phyloP scores from a whole-genome alignment of 768 basidiomycete species.

The Tulasnella sp. region DNA sequence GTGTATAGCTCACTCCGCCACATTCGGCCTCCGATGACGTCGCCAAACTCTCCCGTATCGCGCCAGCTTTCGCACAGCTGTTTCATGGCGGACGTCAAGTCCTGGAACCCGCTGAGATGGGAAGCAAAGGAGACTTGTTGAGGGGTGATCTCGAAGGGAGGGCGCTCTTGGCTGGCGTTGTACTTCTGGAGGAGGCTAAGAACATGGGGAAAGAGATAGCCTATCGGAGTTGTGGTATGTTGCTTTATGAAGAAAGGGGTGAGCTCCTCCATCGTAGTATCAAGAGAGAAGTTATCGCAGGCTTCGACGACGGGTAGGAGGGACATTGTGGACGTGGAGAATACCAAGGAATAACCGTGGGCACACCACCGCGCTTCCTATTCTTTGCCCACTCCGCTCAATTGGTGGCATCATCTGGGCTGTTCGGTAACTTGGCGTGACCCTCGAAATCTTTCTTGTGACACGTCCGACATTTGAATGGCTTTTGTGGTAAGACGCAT shows the following conservation, averaged over 20 bases:
- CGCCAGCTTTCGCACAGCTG: constrained; percentile 69
- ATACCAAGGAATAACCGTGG: too few species aligned
- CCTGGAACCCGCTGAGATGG: constrained; percentile 23
- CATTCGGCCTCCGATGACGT: constrained; percentile 59
- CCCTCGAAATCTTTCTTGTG: too few species aligned
- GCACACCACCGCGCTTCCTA: too few species aligned
- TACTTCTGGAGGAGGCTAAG: constrained; percentile 23
- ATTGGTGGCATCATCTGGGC: too few species aligned
- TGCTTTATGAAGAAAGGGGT: constrained; percentile 47
- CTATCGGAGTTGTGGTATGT: constrained; percentile 40
- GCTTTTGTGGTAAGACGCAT: too few species aligned
- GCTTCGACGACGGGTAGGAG: constrained; percentile 32
- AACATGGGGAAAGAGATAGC: constrained; percentile 30
- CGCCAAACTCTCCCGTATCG: constrained; percentile 47
- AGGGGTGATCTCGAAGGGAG: constrained; percentile 19
- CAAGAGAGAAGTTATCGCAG: constrained; percentile 58
- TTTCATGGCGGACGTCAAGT: constrained; percentile 51
- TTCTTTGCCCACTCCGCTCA: too few species aligned
- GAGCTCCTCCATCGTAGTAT: constrained; percentile 32
- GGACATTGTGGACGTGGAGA: neutral
- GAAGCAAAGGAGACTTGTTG: constrained; percentile 18
- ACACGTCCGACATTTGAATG: too few species aligned
- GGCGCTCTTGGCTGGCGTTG: constrained; percentile 30
- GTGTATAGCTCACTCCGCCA: constrained; percentile 86
- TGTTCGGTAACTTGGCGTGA: too few species aligned